These are phyloP conservation scores for Leucogyrophana mollusca DNA, from an alignment of 768 basidiomycete genomes.

Conservation along the genomic window DNA sequence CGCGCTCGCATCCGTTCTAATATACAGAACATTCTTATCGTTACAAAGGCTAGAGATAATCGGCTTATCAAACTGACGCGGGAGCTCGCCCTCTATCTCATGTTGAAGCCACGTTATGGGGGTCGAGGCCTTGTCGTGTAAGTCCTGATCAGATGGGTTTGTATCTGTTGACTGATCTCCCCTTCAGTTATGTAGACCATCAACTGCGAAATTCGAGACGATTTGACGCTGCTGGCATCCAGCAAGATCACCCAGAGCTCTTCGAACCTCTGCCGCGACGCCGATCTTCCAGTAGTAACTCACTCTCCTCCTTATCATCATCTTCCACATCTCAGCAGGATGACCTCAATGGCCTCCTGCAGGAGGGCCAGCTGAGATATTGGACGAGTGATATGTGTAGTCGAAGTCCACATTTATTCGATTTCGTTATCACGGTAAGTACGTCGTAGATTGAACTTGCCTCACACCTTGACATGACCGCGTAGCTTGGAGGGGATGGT, in stretches of 20 bases:
- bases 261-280: conserved; percentile 79
- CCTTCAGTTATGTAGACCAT: conserved; percentile 83
- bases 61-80: conserved; percentile 92
- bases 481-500: conserved; percentile 94
- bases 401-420: conserved; percentile 86
- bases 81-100: conserved; percentile 91
- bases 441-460: background rate
- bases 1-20: conserved; percentile 89
- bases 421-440: conserved; percentile 95
- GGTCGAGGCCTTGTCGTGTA: conserved; percentile 86
- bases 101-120: conserved; percentile 76
- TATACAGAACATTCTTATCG: conserved; percentile 90
- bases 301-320: conserved; percentile 56
- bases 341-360: conserved; percentile 33
- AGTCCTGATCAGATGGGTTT: conserved; percentile 23
- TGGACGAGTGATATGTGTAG: conserved; percentile 98
- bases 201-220: conserved; percentile 87
- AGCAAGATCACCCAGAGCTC: conserved; percentile 83
- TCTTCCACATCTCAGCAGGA: conserved; percentile 44
- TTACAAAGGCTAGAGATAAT: conserved; percentile 98
- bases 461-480: conserved; percentile 11
- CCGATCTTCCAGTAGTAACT: conserved; percentile 66
- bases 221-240: conserved; percentile 90
- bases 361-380: conserved; percentile 92
- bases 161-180: conserved; percentile 13